These are phyloP conservation scores for Lepiota brunneoincarnata DNA, from an alignment of 768 basidiomycete species.

Conservation along the genomic window DNA sequence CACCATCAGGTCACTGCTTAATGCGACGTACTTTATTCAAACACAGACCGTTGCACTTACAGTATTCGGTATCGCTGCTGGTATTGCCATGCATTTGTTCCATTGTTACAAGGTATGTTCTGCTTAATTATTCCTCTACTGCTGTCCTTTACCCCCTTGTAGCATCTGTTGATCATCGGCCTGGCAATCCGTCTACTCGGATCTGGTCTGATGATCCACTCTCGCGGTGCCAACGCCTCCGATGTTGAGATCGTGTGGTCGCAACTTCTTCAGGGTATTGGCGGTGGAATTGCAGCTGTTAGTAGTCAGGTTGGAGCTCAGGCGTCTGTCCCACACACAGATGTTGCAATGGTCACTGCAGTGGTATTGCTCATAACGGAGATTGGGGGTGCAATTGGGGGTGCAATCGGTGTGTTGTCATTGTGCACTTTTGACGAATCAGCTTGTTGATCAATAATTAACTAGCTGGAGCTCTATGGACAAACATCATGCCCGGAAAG, in stretches of 20 bases:
- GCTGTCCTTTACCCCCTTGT: neutral
- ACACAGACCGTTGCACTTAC: conserved; percentile 60
- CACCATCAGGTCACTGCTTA: conserved; percentile 44
- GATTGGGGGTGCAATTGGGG: conserved; percentile 64
- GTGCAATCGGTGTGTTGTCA: conserved; percentile 47
- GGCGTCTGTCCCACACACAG: conserved; percentile 59
- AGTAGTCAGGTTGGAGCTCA: conserved; percentile 60
- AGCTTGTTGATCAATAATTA: neutral
- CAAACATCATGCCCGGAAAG: conserved; percentile 60
- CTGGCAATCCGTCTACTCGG: conserved; percentile 60
- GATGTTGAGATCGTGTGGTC: conserved; percentile 58
- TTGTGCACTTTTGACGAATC: neutral
- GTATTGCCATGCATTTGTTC: conserved; percentile 49
- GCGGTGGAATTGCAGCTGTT: conserved; percentile 67
- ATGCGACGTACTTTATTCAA: conserved; percentile 63
- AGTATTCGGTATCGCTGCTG: conserved; percentile 60
- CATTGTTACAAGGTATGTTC: conserved; percentile 51
- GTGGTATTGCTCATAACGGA: conserved; percentile 68
- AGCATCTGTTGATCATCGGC: conserved; percentile 52
- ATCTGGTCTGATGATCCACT: conserved; percentile 67
- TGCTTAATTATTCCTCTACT: neutral
- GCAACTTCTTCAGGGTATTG: conserved; percentile 72
- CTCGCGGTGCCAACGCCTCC: conserved; percentile 57
- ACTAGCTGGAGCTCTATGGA: conserved; percentile 69
- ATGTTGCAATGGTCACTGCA: conserved; percentile 67